Percentiles rank a stretch among this genome's conserved stretches.
phyloP scores from a whole-genome alignment of 202 grass and related monocot species.

The Brachypodium distachyon region DNA sequence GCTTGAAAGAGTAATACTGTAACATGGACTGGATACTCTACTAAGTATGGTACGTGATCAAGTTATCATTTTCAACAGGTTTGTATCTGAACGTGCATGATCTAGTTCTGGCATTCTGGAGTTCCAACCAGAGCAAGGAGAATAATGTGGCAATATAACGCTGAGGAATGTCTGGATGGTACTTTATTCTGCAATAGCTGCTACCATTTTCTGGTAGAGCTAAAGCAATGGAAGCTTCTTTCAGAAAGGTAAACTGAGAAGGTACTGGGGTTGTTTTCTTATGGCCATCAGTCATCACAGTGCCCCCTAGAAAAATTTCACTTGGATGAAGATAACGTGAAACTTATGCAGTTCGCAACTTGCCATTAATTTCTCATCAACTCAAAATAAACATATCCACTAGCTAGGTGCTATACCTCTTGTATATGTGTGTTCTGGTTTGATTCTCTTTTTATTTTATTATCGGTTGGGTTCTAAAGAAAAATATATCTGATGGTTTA shows the following conservation, averaged over 20 bases:
- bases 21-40: slow-evolving; percentile 5
- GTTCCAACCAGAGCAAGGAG: neutral
- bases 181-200: slow-evolving; percentile 3
- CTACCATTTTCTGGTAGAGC: slow-evolving; percentile 5
- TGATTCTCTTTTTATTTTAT: neutral
- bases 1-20: slow-evolving; percentile 9
- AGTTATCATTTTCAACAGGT: neutral
- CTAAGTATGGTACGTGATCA: neutral
- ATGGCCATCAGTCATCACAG: slow-evolving; percentile 1
- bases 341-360: slow-evolving; percentile 31
- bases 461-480: neutral
- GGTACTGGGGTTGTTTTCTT: neutral
- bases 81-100: neutral
- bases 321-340: slow-evolving; percentile 29
- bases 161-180: neutral
- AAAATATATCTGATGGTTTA: neutral
- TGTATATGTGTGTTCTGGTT: neutral
- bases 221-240: neutral
- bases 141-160: neutral
- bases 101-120: neutral
- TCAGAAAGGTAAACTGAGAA: neutral
- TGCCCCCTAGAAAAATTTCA: slow-evolving; percentile 6
- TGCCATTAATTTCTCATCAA: slow-evolving; percentile 23
- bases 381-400: slow-evolving; percentile 22
- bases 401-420: neutral